phyloP scores from a whole-genome alignment of 345 rosid species.

The Moringa oleifera region DNA sequence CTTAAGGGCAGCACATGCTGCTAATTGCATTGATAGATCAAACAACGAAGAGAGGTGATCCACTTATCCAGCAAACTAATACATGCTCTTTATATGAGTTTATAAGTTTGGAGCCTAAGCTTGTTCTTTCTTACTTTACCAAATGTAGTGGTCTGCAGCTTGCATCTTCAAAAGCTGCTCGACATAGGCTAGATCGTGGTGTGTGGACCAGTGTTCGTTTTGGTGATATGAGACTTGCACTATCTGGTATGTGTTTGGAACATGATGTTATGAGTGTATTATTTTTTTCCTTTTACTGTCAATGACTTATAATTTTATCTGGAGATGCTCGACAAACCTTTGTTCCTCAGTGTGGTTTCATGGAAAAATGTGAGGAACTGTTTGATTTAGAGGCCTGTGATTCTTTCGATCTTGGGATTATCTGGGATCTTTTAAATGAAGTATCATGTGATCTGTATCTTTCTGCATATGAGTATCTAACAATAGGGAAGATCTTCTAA shows the following conservation, averaged over 20 bases:
- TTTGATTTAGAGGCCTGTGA: no score
- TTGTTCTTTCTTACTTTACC: neutral
- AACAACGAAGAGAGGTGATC: slow-evolving; percentile 38
- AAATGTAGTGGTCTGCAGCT: slow-evolving; percentile 42
- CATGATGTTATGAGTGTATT: neutral
- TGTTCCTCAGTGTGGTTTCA: no score
- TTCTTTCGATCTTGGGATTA: no score
- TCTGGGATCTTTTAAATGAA: no score
- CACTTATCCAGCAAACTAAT: slow-evolving; percentile 1
- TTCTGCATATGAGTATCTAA: no score
- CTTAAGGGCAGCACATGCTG: slow-evolving; percentile 53
- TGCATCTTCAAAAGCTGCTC: slow-evolving; percentile 58
- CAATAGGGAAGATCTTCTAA: no score
- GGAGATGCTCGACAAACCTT: no score
- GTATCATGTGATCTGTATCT: no score
- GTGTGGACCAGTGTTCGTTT: slow-evolving; percentile 45
- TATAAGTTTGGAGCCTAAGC: neutral
- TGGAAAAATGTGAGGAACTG: no score
- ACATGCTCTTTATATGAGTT: no score
- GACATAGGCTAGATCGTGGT: slow-evolving; percentile 49
- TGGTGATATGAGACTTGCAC: slow-evolving; percentile 61
- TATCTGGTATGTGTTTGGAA: slow-evolving; percentile 36
- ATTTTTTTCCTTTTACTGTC: neutral
- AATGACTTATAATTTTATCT: neutral
- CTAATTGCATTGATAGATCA: slow-evolving; percentile 35